These are phyloP conservation scores for Linum lewisii DNA, from an alignment of 345 rosid species.

Conservation along the genomic window DNA sequence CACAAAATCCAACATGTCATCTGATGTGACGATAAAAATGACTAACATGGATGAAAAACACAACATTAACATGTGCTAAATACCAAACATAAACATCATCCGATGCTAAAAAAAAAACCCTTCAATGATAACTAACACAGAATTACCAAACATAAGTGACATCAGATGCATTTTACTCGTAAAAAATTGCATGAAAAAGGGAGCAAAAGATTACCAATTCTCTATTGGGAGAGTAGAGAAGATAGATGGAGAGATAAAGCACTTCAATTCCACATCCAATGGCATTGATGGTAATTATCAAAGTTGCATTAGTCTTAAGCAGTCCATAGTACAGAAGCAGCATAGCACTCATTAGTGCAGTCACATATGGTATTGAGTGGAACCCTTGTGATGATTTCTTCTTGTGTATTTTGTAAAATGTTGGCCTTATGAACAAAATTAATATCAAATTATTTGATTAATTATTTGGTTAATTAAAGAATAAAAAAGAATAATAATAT, in stretches of 20 bases:
- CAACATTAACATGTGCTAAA: no score
- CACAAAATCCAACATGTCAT: no score
- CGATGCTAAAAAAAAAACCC: no score
- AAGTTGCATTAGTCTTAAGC: conserved; percentile 8
- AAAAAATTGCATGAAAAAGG: no score
- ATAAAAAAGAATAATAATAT: not conserved
- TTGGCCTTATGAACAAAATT: conserved; percentile 9
- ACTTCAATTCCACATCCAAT: conserved; percentile 15
- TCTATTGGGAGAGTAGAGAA: conserved; percentile 9
- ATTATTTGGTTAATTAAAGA: not conserved
- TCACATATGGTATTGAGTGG: conserved; percentile 17
- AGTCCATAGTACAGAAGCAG: conserved; percentile 14
- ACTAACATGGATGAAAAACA: no score
- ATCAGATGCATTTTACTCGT: no score
- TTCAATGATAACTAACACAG: not conserved
- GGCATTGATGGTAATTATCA: conserved; percentile 15
- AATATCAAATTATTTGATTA: not conserved
- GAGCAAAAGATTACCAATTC: conserved; percentile 9
- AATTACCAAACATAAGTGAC: no score
- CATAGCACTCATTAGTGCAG: conserved; percentile 15
- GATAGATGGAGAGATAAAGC: conserved; percentile 9
- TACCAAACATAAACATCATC: no score
- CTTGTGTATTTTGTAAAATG: conserved; percentile 16
- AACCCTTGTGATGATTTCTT: conserved; percentile 18
- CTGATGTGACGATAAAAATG: no score